Evolutionary conservation across 2,329 filamentous ascomycete genomes (phyloP), one percentile per base, ranked within the genome.

Genomic region (Didymella segeticola): DNA sequence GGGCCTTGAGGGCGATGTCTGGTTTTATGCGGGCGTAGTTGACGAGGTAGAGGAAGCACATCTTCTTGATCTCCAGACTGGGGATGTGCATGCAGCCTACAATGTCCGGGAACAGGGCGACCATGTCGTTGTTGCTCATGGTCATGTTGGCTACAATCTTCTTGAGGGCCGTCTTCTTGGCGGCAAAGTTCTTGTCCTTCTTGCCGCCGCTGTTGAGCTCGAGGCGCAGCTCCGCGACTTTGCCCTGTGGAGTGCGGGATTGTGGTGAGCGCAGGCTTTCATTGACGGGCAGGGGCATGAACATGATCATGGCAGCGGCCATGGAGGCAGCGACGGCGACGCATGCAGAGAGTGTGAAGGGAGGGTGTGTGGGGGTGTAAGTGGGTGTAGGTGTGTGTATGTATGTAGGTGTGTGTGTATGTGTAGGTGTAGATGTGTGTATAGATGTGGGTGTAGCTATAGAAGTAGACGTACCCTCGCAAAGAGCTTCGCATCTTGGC

Each of bases 51-150:
- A 99, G 80, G 74, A 98, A 99, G 78, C 95, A 98, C 95, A 99
- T 99, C 83, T 99, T 99, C 85, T 99, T 99, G 78, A 99, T 97
- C 78, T 99, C 95, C 74, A 99, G 80, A 68, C 90, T 96, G 46
- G 88, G 89, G 58, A 99, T 90, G 66, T 90, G 87, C 95, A 99
- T 99, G 81, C 93, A 98, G 59, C 83, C 87, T 66, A 99, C 90
- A 56, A 99, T 89, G 73, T 99, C 95, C 15, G 93, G 92, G 67
- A 99, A 99, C 46, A 99, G 82, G 31, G 91, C 92, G 49, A 98
- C 89, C 95, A 99, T 99, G 77, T 99, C 95, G 72, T 98, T 99
- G 79, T 99, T 99, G 85, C 93, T 98, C 95, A 99, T 99, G 62
- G 95, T 99, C 95, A 99, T 99, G 75, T 99, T 99, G 74, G 95